Base-by-base conservation (phyloP, 2,329 filamentous ascomycete species). In the Pseudocercospora cruenta region DNA sequence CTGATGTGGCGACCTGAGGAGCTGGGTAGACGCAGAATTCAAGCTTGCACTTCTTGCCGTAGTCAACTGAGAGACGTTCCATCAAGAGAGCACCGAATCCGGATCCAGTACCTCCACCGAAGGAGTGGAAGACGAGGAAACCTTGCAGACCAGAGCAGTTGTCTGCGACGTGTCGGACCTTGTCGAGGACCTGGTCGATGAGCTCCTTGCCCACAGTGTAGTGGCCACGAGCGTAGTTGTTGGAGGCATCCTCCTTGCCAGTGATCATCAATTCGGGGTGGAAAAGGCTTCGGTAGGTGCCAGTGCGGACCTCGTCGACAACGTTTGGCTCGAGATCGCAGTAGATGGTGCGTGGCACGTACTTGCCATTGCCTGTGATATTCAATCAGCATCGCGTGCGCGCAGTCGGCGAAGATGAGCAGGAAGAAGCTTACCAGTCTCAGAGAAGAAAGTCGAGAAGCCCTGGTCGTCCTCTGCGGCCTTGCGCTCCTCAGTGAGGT, bases 11-110 rank as follows among this genome's bases (percentile, higher is more conserved):
- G 74, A 95, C 95, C 86, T 97, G 94, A 67, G 95, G 95, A 74
- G 95, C 94, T 78, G 95, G 95, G 86, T 99, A 99, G 79, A 99
- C 94, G 78, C 93, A 97, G 88, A 99, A 99, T 84, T 99, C 95
- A 71, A 99, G 89, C 90, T 99, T 99, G 88, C 92, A 96, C 91
- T 99, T 99, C 91, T 99, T 99, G 86, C 95, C 94, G 80, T 97
- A 99, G 85, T 99, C 95, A 78, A 97, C 92, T 39, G 95, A 98
- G 69, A 99, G 90, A 80, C 95, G 94, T 87, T 99, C 95, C 93
- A 99, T 96, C 76, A 99, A 87, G 74, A 99, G 90, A 77, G 95
- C 95, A 84, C 95, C 95, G 82, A 99, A 99, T 80, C 95, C 95
- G 76, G 95, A 99, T 78, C 95, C 95, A 76, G 95, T 99, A 86